Base-by-base conservation (phyloP, 2,329 filamentous ascomycete genomes). In the Colletotrichum paranaense region DNA sequence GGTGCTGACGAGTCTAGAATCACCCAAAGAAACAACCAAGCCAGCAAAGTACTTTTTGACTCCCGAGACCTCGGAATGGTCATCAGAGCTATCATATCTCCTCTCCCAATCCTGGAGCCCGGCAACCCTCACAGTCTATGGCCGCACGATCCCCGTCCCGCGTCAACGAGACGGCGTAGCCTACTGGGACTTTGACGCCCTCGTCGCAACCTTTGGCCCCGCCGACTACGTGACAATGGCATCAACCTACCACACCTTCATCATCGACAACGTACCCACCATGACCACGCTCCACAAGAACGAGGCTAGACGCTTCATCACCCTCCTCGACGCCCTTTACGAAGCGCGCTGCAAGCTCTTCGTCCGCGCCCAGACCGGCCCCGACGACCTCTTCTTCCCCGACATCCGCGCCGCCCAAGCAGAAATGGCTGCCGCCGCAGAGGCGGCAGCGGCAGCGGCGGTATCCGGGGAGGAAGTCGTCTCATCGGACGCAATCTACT, bases 171-270 rank as follows among this genome's bases (percentile, higher is more conserved):
- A 88, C 30, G 90, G 92, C 22, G 83, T 89, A 1, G 88, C 91
- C 0, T 86, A 87, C 67, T 95, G 93, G 89, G 88, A 89, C 11
- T 97, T 96, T 77, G 78, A 86, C 16, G 88, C 92, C 46, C 88
- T 96, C 1, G 94, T 93, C 71, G 87, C 88, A 6, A 86, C 86
- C 1, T 91, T 95, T 57, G 94, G 94, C 0, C 93, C 94, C 1
- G 94, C 94, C 32, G 94, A 97, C 83, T 97, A 95, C 82, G 93
- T 95, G 67, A 93, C 92, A 1, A 89, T 97, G 80, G 93, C 94
- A 1, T 95, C 93, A 1, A 93, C 89, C 19, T 96, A 92, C 80
- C 93, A 95, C 81, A 95, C 94, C 0, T 88, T 96, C 74, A 90
- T 96, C 78, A 85, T 96, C 59, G 92, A 93, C 76, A 83, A 91